Evolutionary conservation across 1,284 basidiomycete species (phyloP), one percentile per base, ranked within the genome.

Genomic region (Leccinum cinnamomeum): DNA sequence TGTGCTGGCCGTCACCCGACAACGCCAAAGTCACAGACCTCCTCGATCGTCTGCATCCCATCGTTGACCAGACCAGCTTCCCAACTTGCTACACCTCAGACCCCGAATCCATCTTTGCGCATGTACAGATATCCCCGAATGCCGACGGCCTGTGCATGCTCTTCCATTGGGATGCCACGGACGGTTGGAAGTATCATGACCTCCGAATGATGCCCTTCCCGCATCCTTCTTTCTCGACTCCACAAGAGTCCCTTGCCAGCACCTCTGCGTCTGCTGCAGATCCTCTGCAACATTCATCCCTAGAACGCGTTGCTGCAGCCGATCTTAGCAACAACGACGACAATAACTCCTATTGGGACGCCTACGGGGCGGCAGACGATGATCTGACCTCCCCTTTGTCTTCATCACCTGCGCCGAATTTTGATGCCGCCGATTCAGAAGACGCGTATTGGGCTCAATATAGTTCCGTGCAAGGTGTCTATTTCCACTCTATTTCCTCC

Each of bases 401-500:
- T 44, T 53, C 33, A 3, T 56, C 30, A 48, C 35, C 46, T 50
- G 23, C 35, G 18, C 57, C 53, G 20, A 54, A 53, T 12, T 10
- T 25, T 14, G 57, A 53, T 35, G 23, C 12, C 20, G 37, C 51
- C 11, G 56, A 60, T 30, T 64, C 56, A 41, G 89, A 90, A 69
- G 90, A 91, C 65, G 87, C 87, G 3, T 91, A 91, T 68, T 91
- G 89, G 88, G 88, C 87, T 20, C 86, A 80, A 60, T 90, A 91
- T 70, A 77, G 85, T 51, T 79, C 80, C 30, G 82, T 90, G 8
- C 88, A 91, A 73, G 89, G 90, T 89, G 66, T 69, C 76, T 69
- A 58, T 64, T 53, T 64, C 64, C 60, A 33, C 39, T 11, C 51
- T 59, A 54, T 55, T 55, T 41, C 44, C 59, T 53, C 51, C 28